Conservation (phyloP, 2,329 filamentous ascomycete species). For the Fusarium sp. region DNA sequence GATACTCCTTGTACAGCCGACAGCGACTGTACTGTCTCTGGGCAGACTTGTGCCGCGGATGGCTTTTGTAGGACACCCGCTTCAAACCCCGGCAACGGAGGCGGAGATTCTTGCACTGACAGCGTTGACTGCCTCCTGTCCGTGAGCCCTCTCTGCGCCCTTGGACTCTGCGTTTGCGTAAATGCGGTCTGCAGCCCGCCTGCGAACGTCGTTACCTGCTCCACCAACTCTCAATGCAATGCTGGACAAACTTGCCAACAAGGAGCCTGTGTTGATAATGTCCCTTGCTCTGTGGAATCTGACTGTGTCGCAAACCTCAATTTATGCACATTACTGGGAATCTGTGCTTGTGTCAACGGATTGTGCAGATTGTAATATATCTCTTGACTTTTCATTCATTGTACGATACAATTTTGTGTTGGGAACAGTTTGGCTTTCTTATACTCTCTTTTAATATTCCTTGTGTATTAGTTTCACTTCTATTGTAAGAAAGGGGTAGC, state of each 20-base stretch:
- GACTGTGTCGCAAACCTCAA: background rate
- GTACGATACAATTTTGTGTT: constrained; percentile 33
- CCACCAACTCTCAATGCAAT: background rate
- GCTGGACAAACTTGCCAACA: constrained; percentile 7
- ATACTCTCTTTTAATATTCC: too few relatives aligned
- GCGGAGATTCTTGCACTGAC: background rate
- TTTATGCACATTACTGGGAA: background rate
- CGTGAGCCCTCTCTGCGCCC: constrained; percentile 5
- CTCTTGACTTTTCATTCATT: background rate
- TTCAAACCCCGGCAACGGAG: background rate
- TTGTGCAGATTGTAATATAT: background rate
- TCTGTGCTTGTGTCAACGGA: constrained; percentile 3
- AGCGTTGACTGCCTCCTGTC: constrained; percentile 14
- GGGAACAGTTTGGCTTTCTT: too few relatives aligned
- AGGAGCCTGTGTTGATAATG: constrained; percentile 1
- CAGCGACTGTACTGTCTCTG: background rate
- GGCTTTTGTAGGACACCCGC: background rate
- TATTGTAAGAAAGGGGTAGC: too few relatives aligned
- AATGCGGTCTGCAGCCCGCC: constrained; percentile 15
- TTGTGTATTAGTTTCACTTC: too few relatives aligned
- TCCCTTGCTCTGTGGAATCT: background rate
- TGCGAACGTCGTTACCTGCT: background rate
- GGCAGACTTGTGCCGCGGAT: constrained; percentile 11
- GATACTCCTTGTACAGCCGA: background rate
- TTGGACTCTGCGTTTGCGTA: constrained; percentile 27